These are phyloP conservation scores for Lavandula angustifolia DNA, from an alignment of 257 asterid species.

Conservation along the genomic window DNA sequence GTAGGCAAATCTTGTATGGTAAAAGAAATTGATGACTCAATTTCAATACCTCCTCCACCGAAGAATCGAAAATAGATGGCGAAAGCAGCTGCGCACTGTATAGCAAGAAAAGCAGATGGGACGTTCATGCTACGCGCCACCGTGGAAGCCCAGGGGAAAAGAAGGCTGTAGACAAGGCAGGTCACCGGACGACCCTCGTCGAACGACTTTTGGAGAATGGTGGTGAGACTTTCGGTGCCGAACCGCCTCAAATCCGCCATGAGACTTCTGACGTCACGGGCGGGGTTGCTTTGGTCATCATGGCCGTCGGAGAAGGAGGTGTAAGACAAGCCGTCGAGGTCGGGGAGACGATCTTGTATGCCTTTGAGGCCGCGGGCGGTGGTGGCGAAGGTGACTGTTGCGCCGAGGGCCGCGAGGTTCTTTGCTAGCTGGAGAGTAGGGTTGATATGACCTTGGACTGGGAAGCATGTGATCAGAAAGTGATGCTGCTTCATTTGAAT, in stretches of 20 bases:
- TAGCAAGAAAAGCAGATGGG: conserved; percentile 48
- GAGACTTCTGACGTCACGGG: background rate
- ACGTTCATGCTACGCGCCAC: conserved; percentile 48
- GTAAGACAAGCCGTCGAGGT: conserved; percentile 39
- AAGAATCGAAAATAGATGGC: conserved; percentile 46
- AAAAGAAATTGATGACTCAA: conserved; percentile 28
- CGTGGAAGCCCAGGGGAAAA: conserved; percentile 52
- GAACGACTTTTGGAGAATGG: conserved; percentile 15
- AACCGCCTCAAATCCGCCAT: conserved; percentile 26
- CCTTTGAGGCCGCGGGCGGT: conserved; percentile 34
- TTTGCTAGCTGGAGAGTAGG: conserved; percentile 62
- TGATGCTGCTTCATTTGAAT: conserved; percentile 39
- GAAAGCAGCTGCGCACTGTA: conserved; percentile 55
- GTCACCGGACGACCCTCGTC: conserved; percentile 41
- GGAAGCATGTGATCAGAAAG: conserved; percentile 41
- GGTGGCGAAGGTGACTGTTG: conserved; percentile 54
- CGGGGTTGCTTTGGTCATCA: conserved; percentile 19
- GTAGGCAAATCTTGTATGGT: conserved; percentile 44
- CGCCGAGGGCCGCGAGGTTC: conserved; percentile 46
- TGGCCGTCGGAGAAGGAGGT: conserved; percentile 45
- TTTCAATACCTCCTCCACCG: too few relatives aligned
- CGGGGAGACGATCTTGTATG: conserved; percentile 32
- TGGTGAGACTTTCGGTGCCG: conserved; percentile 32
- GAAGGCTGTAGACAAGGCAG: conserved; percentile 43
- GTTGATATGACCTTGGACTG: conserved; percentile 58